Conservation (phyloP, 208 protist species). For the Trypanosomatidae sp. region DNA sequence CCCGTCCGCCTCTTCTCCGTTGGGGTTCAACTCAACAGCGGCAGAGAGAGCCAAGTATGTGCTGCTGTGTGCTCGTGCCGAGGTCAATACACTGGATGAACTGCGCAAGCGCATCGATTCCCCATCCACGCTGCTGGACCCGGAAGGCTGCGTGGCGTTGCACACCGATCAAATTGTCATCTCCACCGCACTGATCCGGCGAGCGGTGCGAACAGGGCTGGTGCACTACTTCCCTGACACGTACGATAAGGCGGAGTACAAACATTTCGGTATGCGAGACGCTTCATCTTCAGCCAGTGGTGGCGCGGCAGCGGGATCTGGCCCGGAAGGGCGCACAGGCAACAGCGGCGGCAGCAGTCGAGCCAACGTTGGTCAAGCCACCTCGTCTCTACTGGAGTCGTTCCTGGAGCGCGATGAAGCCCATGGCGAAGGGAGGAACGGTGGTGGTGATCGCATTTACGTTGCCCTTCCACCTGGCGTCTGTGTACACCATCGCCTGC, state of each 20-base stretch:
- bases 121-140: slow-evolving; percentile 51
- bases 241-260: slow-evolving; percentile 32
- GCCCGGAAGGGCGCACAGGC: background rate
- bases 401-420: slow-evolving; percentile 12
- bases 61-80: slow-evolving; percentile 57
- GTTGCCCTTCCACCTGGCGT: slow-evolving; percentile 56
- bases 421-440: background rate
- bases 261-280: slow-evolving; percentile 12
- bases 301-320: background rate
- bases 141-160: slow-evolving; percentile 77
- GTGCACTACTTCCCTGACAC: slow-evolving; percentile 80
- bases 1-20: slow-evolving; percentile 4
- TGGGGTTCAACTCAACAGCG: background rate
- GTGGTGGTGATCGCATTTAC: slow-evolving; percentile 14
- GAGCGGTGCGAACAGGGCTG: slow-evolving; percentile 51
- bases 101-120: slow-evolving; percentile 56
- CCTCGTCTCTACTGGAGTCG: slow-evolving; percentile 17
- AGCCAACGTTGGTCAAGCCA: slow-evolving; percentile 14
- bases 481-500: slow-evolving; percentile 47
- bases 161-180: slow-evolving; percentile 86
- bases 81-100: slow-evolving; percentile 51
- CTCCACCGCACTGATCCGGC: slow-evolving; percentile 32
- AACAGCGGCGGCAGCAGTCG: background rate
- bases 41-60: slow-evolving; percentile 25
- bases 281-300: background rate